Conservation (phyloP, 441 rosid species). For the Populus hybrid region DNA sequence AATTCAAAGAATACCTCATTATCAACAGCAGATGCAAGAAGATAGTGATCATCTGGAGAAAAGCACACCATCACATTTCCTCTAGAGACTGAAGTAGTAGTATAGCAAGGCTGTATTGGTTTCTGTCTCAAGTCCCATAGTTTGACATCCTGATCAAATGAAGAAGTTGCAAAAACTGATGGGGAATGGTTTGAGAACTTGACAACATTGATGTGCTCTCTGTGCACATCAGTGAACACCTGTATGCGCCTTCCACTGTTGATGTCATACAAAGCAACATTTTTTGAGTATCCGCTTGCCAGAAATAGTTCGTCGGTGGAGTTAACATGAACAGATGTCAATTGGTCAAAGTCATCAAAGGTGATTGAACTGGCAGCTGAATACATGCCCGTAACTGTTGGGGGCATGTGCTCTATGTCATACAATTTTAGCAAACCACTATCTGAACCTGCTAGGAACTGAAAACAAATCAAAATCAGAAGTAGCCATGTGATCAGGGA, state of each 20-base stretch:
- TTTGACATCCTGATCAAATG: slow-evolving; percentile 87
- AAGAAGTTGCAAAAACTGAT: slow-evolving; percentile 80
- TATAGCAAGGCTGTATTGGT: slow-evolving; percentile 75
- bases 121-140: slow-evolving; percentile 93
- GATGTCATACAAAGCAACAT: slow-evolving; percentile 85
- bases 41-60: slow-evolving; percentile 96
- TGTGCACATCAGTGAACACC: slow-evolving; percentile 83
- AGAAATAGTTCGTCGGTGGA: slow-evolving; percentile 84
- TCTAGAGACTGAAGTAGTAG: slow-evolving; percentile 71
- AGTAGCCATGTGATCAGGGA: not conserved
- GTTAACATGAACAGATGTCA: slow-evolving; percentile 92
- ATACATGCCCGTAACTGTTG: slow-evolving; percentile 31
- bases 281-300: slow-evolving; percentile 88
- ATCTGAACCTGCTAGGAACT: slow-evolving; percentile 98
- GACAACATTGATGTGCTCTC: slow-evolving; percentile 86
- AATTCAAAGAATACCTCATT: slow-evolving; percentile 64
- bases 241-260: slow-evolving; percentile 64
- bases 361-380: slow-evolving; percentile 43
- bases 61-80: slow-evolving; percentile 99
- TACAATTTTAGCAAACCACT: slow-evolving; percentile 77
- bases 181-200: slow-evolving; percentile 92
- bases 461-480: slow-evolving; percentile 18
- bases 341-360: slow-evolving; percentile 82
- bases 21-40: slow-evolving; percentile 91
- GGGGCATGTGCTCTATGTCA: slow-evolving; percentile 52